Evolutionary conservation across 768 basidiomycete species (phyloP), one percentile per base, ranked within the genome.

Genomic region (Gymnopilus dilepis): DNA sequence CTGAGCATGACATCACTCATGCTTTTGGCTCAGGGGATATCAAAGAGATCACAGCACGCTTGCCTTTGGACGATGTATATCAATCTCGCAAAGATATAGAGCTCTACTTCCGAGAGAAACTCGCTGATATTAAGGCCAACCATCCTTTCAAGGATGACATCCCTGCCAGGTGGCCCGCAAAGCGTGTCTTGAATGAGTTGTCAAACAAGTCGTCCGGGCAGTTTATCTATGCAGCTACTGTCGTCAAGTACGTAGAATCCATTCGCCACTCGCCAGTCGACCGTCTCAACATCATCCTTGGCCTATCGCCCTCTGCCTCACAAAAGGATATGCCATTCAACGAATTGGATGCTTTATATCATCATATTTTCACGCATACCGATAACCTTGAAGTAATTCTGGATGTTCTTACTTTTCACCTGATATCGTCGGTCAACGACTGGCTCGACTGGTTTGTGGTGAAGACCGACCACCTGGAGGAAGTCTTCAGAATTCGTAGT

Each of bases 141-240:
- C 60, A 61, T 51, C 47, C 42, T 1, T 26, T 34, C 11, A 21
- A 26, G 11, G 15, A 28, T 26, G 33, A 45, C 13, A 56, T 64
- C 11, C 42, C 40, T 1, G 22, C 41, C 0, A 22, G 30, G 6
- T 64, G 66, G 61, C 59, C 62, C 6, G 12, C 15, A 5, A 11
- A n/a, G 1, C n/a, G 17, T 1, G 30, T 33, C 9, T 31, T 66
- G 13, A 13, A 53, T 19, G 12, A 24, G 1, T 37, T 66, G 9
- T 53, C 54, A 6, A 5, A n/a, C 7, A 62, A 65, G 33, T 60
- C 65, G 5, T 64, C 63, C 0, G 64, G 66, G 1, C 59, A 67
- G 17, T 69, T 67, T 31, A 65, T 63, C 17, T 65, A 67, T 47
- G 62, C 66, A 0, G 28, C 66, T 5, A 63, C 59, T 0, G 65